Evolutionary conservation across 768 basidiomycete species (phyloP).

Genomic region (Clitopilus passeckerianus): DNA sequence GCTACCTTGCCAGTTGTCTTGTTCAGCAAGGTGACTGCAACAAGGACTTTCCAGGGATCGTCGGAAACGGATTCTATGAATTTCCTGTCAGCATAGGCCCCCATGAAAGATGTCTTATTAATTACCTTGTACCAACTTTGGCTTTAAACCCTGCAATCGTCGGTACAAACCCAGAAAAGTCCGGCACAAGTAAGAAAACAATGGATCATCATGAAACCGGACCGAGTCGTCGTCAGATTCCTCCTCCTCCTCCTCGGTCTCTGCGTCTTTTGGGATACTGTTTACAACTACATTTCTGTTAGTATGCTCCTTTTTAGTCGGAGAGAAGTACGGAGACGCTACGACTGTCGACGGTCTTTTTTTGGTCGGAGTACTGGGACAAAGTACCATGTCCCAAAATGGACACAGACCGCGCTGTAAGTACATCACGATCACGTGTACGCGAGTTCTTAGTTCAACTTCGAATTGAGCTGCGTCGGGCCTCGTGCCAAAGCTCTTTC

Average conservation of each 20-base stretch:
- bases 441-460: not conserved
- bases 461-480: not conserved
- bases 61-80: conserved; percentile 41
- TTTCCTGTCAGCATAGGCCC: not conserved
- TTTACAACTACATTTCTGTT: not conserved
- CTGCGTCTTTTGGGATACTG: not conserved
- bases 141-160: conserved; percentile 23
- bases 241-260: not conserved
- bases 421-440: not conserved
- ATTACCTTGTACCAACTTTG: conserved; percentile 35
- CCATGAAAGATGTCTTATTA: not conserved
- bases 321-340: conserved; percentile 13
- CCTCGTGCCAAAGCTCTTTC: not conserved
- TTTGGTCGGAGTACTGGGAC: conserved; percentile 5
- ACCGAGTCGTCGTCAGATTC: not conserved
- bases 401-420: not conserved
- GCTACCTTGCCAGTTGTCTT: conserved; percentile 61
- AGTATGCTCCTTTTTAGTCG: not conserved
- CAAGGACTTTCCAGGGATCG: conserved; percentile 66
- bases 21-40: conserved; percentile 66
- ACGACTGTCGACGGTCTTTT: conserved; percentile 1
- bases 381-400: conserved; percentile 2
- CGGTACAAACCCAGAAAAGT: conserved; percentile 16
- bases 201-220: conserved; percentile 13
- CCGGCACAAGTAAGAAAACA: conserved; percentile 21